A percentile compares a stretch with the other conserved stretches of the same genome.
Conservation (phyloP, 805 yeast species). For the Wickerhamiella occidentalis region DNA sequence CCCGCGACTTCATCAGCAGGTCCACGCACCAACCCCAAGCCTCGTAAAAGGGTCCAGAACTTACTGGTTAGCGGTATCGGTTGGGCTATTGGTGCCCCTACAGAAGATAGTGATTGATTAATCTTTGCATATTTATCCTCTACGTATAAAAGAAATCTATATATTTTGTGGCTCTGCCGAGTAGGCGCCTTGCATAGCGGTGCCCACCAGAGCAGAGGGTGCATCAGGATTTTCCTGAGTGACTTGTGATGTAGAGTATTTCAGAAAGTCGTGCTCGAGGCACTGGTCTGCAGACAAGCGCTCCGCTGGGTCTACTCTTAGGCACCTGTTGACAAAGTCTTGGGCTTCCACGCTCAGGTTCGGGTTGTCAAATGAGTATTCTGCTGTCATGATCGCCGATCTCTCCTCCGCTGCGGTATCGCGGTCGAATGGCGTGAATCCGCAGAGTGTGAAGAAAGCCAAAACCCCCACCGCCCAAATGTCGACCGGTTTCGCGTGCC, state of each 20-base stretch:
- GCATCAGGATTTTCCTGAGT: constrained; percentile 3
- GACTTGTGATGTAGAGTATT: constrained; percentile 9
- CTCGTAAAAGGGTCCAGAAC: constrained; percentile 4
- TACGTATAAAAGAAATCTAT: background rate
- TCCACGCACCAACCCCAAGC: background rate
- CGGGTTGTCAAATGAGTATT: constrained; percentile 42
- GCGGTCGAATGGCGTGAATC: constrained; percentile 69
- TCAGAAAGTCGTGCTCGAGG: constrained; percentile 36
- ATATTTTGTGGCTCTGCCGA: background rate
- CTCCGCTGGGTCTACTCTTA: constrained; percentile 34
- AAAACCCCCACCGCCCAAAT: constrained; percentile 70
- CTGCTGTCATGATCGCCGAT: constrained; percentile 47
- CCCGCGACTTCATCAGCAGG: background rate
- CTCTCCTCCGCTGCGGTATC: constrained; percentile 57
- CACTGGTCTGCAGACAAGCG: constrained; percentile 39
- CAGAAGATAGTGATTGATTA: background rate
- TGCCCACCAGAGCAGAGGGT: constrained; percentile 21
- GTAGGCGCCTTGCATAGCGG: constrained; percentile 28
- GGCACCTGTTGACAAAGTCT: constrained; percentile 46
- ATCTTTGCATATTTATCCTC: background rate
- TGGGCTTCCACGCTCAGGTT: constrained; percentile 42
- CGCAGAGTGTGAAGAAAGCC: constrained; percentile 56
- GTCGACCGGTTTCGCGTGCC: constrained; percentile 52
- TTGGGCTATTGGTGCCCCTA: constrained; percentile 11
- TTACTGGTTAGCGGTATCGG: constrained; percentile 10